Conservation (phyloP, 192 early-diverging fungal species). For the Coemansia sp. region DNA sequence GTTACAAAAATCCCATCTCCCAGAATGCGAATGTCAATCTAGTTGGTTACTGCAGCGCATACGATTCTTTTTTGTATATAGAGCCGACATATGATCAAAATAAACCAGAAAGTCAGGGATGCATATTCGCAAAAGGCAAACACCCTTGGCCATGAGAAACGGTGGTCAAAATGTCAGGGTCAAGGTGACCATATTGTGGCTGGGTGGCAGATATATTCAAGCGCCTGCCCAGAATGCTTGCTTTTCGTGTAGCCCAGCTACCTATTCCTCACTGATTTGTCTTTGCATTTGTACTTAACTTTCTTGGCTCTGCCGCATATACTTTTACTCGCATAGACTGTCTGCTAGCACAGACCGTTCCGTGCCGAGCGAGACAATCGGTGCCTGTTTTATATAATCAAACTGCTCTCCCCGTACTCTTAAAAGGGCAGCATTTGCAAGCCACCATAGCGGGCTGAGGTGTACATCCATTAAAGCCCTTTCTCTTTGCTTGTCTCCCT, state of each 20-base stretch:
- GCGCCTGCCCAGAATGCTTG: neutral
- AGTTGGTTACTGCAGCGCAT: neutral
- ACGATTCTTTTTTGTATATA: neutral
- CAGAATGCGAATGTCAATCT: neutral
- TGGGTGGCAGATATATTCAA: neutral
- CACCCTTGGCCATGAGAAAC: neutral
- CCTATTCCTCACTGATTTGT: neutral
- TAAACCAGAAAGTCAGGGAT: neutral
- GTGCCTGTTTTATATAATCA: neutral
- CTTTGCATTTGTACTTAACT: neutral
- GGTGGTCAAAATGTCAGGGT: neutral
- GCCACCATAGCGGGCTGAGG: neutral
- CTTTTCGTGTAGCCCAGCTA: neutral
- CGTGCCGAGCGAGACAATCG: neutral
- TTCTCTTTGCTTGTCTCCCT: neutral
- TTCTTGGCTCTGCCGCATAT: neutral
- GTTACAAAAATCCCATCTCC: neutral
- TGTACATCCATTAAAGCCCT: neutral
- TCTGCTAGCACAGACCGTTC: neutral
- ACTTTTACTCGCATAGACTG: neutral
- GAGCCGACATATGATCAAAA: neutral
- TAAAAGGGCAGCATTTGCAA: neutral
- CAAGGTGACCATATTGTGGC: neutral
- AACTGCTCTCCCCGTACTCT: neutral
- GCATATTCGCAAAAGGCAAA: slow-evolving; percentile 2